Conservation (phyloP, 495 filamentous ascomycete species). For the Lasiosphaeria hispida region DNA sequence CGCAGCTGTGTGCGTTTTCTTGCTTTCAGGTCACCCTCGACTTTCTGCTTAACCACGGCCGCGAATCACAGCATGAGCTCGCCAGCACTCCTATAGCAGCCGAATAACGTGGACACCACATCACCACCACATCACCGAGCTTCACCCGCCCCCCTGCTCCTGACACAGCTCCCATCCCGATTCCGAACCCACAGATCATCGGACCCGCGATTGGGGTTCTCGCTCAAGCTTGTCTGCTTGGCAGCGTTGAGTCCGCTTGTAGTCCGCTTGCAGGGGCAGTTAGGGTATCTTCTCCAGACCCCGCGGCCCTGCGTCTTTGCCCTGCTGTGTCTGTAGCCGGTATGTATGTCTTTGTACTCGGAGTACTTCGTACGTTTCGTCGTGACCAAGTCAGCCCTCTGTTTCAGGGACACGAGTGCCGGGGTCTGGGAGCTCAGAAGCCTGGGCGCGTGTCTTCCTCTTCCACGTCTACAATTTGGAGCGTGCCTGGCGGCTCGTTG, state of each 20-base stretch:
- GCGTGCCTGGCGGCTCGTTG: neutral
- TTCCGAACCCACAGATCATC: constrained; percentile 23
- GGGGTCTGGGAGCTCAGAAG: no score
- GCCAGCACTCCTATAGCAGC: constrained; percentile 14
- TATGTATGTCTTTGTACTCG: neutral
- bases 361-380: no score
- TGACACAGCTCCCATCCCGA: constrained; percentile 3
- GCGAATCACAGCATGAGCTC: constrained; percentile 9
- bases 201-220: constrained; percentile 15
- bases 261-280: constrained; percentile 1
- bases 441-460: no score
- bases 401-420: no score
- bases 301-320: neutral
- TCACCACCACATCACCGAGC: neutral
- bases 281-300: neutral
- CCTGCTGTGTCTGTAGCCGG: neutral
- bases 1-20: constrained; percentile 2
- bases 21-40: constrained; percentile 9
- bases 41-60: neutral
- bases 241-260: constrained; percentile 1
- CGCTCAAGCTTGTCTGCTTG: constrained; percentile 10
- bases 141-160: constrained; percentile 5
- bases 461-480: no score
- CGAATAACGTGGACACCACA: constrained; percentile 11
- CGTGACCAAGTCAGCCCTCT: no score